These are phyloP conservation scores for Vaccinium darrowii DNA, from an alignment of 148 eudicot genomes.

Conservation along the genomic window DNA sequence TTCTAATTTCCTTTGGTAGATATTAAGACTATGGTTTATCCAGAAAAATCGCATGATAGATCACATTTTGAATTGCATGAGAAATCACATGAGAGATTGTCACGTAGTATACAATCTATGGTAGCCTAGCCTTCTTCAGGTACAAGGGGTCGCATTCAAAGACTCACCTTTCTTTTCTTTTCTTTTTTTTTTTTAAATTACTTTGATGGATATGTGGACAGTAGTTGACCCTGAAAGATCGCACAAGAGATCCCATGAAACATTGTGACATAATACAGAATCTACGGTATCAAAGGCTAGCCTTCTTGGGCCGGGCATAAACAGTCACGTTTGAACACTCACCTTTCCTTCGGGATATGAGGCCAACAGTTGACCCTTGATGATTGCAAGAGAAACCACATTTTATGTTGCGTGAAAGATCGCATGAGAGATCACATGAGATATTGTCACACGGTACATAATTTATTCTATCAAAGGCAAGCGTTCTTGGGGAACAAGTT, in stretches of 20 bases:
- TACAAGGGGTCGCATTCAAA: not conserved
- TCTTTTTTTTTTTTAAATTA: no score
- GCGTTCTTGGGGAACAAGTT: no score
- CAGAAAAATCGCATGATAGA: not conserved
- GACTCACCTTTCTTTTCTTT: not conserved
- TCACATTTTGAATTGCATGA: not conserved
- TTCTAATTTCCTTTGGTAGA: no score
- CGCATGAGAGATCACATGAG: no score
- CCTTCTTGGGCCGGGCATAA: not conserved
- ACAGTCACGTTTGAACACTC: not conserved
- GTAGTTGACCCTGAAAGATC: not conserved
- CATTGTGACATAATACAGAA: not conserved
- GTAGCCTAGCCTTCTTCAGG: no score
- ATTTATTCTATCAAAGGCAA: no score
- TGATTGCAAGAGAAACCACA: no score
- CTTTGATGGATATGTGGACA: not conserved
- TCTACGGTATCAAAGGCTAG: not conserved
- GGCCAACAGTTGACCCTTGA: not conserved
- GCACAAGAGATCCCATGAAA: no score
- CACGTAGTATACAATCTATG: not conserved
- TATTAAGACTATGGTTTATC: not conserved
- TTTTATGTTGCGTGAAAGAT: no score
- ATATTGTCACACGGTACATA: no score
- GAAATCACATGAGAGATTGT: not conserved
- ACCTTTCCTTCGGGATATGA: not conserved